Percentiles rank a stretch among this genome's conserved stretches.
Evolutionary conservation across 2,329 filamentous ascomycete genomes (phyloP).

Genomic region (Lizonia empirigonia): DNA sequence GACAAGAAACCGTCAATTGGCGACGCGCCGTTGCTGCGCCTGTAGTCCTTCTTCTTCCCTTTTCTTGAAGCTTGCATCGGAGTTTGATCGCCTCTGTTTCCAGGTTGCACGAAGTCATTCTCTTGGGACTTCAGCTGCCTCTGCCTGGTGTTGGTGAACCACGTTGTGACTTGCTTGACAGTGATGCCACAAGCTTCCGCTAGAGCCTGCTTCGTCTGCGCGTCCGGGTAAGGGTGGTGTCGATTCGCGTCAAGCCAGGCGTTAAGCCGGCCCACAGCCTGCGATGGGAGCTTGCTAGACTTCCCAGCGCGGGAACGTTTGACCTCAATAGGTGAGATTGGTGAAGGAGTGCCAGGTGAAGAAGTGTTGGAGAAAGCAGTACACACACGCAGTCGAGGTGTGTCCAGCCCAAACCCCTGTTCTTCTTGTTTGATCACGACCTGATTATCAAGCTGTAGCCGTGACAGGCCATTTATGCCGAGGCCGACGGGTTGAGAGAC

Average conservation of each 20-base stretch:
- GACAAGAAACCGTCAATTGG: constrained; percentile 20
- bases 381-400: constrained; percentile 3
- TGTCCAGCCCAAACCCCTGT: not conserved
- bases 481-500: not conserved
- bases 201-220: constrained; percentile 36
- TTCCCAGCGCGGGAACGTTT: constrained; percentile 39
- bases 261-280: constrained; percentile 35
- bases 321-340: constrained; percentile 17
- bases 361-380: constrained; percentile 8
- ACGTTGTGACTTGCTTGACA: constrained; percentile 44
- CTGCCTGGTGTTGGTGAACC: constrained; percentile 45
- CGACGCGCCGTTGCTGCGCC: constrained; percentile 23
- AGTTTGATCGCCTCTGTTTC: not conserved
- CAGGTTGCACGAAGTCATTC: not conserved
- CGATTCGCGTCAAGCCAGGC: constrained; percentile 38
- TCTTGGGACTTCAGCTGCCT: constrained; percentile 26
- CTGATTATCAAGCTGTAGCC: not conserved
- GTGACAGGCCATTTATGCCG: not conserved
- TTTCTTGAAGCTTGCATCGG: constrained; percentile 26
- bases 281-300: constrained; percentile 37
- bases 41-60: constrained; percentile 48
- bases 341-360: constrained; percentile 6
- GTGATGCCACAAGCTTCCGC: constrained; percentile 41
- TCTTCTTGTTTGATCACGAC: constrained; percentile 8
- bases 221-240: constrained; percentile 40